These are phyloP conservation scores for Pichia insulana DNA, from an alignment of 805 yeast genomes.

Conservation along the genomic window DNA sequence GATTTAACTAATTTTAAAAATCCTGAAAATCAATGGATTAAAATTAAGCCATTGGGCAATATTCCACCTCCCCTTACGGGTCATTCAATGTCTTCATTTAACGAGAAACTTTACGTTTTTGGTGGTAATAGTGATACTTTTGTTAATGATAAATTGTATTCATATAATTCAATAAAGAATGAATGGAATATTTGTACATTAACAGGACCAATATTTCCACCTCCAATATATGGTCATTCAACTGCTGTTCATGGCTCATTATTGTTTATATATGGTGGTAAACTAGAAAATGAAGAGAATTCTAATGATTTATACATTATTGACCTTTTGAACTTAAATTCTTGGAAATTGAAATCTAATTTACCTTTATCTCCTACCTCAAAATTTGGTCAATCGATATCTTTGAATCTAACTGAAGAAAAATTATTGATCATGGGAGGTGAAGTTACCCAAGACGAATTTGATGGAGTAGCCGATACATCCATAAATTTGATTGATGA, in stretches of 20 bases:
- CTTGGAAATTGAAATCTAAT: constrained; percentile 47
- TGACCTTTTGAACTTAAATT: constrained; percentile 59
- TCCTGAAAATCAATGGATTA: constrained; percentile 79
- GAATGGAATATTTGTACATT: constrained; percentile 68
- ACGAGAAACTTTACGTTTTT: constrained; percentile 72
- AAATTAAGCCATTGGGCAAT: constrained; percentile 39
- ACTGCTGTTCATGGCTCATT: constrained; percentile 70
- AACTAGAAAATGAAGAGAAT: constrained; percentile 62
- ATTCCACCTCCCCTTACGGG: constrained; percentile 80
- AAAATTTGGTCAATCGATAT: constrained; percentile 85
- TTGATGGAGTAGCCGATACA: constrained; percentile 17
- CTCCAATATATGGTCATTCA: constrained; percentile 88
- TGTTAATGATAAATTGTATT: constrained; percentile 69
- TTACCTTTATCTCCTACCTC: constrained; percentile 58
- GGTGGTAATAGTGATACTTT: constrained; percentile 78
- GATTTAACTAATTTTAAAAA: constrained; percentile 81
- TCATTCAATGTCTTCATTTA: constrained; percentile 79
- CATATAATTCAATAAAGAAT: constrained; percentile 60
- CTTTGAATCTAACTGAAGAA: constrained; percentile 56
- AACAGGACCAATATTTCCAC: constrained; percentile 56
- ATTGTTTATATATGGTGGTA: constrained; percentile 86
- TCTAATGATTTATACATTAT: constrained; percentile 63
- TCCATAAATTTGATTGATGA: constrained; percentile 21
- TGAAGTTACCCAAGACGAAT: constrained; percentile 60
- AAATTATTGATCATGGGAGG: constrained; percentile 88